Base-by-base conservation (phyloP, 768 basidiomycete species). In the Melanogaster broomeanus region DNA sequence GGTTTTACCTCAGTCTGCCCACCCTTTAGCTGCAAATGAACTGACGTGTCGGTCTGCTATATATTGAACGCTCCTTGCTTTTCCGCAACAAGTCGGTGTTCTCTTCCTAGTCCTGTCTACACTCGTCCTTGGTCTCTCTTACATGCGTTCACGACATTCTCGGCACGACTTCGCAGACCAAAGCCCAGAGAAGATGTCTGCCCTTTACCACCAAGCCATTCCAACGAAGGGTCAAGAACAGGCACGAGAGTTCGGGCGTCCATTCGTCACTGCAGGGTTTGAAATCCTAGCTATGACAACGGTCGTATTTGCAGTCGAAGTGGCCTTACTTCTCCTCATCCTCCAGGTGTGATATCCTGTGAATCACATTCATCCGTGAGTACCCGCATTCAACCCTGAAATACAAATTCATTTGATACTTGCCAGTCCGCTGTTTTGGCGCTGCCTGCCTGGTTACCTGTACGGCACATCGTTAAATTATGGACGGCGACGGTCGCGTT, bases 221-320 rank as follows among this genome's bases (percentile, higher is more conserved):
- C 72, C 75, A 45, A 86, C 85, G 2, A 74, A 77, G 25, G 87
- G 86, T 0, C 83, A 86, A 59, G 78, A 84, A 50, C 73, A 75
- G 27, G 77, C 74, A 41, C 77, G 86, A 1, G 74, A 86, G 8
- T 90, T 84, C 61, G 92, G 91, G 0, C 75, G 87, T 12, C 88
- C 88, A 2, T 93, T 93, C 62, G 65, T 85, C 16, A 90, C 90
- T 0, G 87, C 90, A 6, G 92, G 92, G n/a, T 80, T 85, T 77
- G 81, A 85, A 48, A 80, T 90, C 21, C 12, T 64, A 1, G 71
- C 77, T 12, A 80, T 92, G 7, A 75, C 84, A 0, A 59, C 72
- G 13, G 71, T 88, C 2, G 88, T 91, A 0, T 77, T 80, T 2
- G 71, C 72, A 0, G 79, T 88, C 16, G 88, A 92, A 60, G 67